Evolutionary conservation across 2,329 filamentous ascomycete species (phyloP), one percentile per base, ranked within the genome.

Genomic region (Aureobasidium sp.): DNA sequence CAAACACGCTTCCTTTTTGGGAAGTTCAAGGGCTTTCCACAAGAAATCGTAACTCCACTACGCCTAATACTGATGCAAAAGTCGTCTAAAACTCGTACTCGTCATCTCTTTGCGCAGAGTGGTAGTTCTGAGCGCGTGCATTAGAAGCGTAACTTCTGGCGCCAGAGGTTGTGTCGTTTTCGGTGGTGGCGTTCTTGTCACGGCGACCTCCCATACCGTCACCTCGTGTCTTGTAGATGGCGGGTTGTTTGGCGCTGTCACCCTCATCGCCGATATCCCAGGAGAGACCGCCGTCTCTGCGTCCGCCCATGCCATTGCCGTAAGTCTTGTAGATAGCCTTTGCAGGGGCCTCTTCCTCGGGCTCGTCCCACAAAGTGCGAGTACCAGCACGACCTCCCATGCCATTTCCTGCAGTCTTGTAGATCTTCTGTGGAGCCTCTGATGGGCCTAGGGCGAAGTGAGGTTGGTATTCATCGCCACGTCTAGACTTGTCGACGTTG

Each of bases 391-490:
- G 81, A 47, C 87, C 87, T 51, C 90, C 90, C 90, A 92, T 92
- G 62, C 91, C 90, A 58, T 79, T 76, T 45, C 76, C 76, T 43
- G 76, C 77, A 25, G 75, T 77, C 69, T 75, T 75, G 72, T 76
- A 77, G 61, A 77, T 76, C 71, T 76, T 77, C 71, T 75, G 72
- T 55, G 70, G 69, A 47, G 68, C 42, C 23, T 64, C 43, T 47
- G 89, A 83, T 75, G 97, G 94, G 9, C 85, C 84, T 82, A 97
- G 90, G 60, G 85, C 84, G 82, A 94, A 97, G 72, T 97, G 93
- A 25, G 90, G 79, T 56, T 90, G 90, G 71, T 97, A 95, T 76
- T 93, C 88, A 78, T 95, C 93, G 74, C 84, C 85, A 64, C 93
- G 91, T 77, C 91, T 88, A 71, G 91, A 90, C 63, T 89, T 83